Conservation (phyloP, 2,329 filamentous ascomycete species). For the Rosellinia necatrix region DNA sequence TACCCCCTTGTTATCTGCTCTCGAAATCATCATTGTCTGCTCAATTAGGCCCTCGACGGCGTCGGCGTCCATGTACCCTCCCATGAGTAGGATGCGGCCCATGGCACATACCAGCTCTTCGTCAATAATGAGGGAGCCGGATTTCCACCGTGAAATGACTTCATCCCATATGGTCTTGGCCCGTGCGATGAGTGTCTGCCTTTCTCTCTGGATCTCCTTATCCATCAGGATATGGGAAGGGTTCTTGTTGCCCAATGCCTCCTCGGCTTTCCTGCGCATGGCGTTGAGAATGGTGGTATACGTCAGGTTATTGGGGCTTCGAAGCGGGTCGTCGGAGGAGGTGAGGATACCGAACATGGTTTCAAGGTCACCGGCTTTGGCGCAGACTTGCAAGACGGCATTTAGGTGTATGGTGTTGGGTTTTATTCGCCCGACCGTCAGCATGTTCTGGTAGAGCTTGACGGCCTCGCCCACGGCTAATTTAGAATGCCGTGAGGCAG, state of each 20-base stretch:
- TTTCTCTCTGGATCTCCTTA: conserved; percentile 42
- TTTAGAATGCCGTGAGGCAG: conserved; percentile 60
- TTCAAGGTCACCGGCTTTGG: conserved; percentile 75
- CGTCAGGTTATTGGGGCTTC: conserved; percentile 71
- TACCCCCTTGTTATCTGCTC: conserved; percentile 49
- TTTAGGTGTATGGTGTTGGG: conserved; percentile 86
- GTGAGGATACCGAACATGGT: conserved; percentile 76
- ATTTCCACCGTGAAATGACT: conserved; percentile 74
- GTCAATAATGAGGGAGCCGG: conserved; percentile 72
- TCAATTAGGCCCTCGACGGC: conserved; percentile 77
- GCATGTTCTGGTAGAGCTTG: conserved; percentile 77
- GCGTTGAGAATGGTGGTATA: conserved; percentile 85
- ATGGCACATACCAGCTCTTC: conserved; percentile 80
- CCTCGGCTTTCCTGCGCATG: conserved; percentile 57
- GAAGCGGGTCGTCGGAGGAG: conserved; percentile 68
- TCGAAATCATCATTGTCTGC: conserved; percentile 77
- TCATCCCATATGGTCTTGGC: conserved; percentile 81
- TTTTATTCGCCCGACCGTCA: conserved; percentile 64
- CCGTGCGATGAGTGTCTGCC: conserved; percentile 60
- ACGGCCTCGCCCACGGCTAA: conserved; percentile 71
- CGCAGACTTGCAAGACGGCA: conserved; percentile 82
- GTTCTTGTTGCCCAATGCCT: conserved; percentile 18
- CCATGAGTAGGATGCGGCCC: conserved; percentile 75
- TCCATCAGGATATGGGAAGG: conserved; percentile 36
- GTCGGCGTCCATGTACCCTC: conserved; percentile 66